A percentile compares a stretch with the other conserved stretches of the same genome.
Evolutionary conservation across 2,329 filamentous ascomycete genomes (phyloP).

Genomic region (Botrytis fabae): DNA sequence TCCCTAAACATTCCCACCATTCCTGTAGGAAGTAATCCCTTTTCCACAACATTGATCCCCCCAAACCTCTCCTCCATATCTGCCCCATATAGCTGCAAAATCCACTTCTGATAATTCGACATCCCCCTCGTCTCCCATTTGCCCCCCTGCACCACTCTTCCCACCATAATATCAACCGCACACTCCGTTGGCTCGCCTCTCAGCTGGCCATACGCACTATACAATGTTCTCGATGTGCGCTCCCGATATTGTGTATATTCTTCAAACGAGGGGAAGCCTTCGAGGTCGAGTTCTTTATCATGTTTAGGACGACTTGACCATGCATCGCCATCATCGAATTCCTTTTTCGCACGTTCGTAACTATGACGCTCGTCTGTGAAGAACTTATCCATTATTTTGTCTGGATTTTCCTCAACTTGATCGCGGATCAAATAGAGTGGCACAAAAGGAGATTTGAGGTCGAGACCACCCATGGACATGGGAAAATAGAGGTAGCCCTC

Average conservation of each 20-base stretch:
- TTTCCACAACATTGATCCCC: conserved; percentile 43
- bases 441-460: conserved; percentile 45
- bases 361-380: conserved; percentile 39
- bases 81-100: conserved; percentile 42
- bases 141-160: background rate
- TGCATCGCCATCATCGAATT: conserved; percentile 36
- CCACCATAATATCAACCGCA: background rate
- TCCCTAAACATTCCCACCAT: conserved; percentile 43
- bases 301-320: background rate
- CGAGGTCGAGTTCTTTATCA: background rate
- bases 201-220: background rate
- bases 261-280: conserved; percentile 11
- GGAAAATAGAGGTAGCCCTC: conserved; percentile 46
- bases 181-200: background rate
- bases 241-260: background rate
- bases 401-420: conserved; percentile 30
- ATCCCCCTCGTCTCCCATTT: background rate
- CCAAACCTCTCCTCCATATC: conserved; percentile 45
- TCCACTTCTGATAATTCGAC: conserved; percentile 43
- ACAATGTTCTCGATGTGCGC: background rate
- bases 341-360: conserved; percentile 40
- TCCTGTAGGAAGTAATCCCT: conserved; percentile 44
- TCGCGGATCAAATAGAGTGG: conserved; percentile 35
- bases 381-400: conserved; percentile 34
- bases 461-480: conserved; percentile 43